A percentile compares a stretch with the other conserved stretches of the same genome.
Conservation (phyloP, 2,329 filamentous ascomycete genomes). For the Pseudopyricularia cyperi region DNA sequence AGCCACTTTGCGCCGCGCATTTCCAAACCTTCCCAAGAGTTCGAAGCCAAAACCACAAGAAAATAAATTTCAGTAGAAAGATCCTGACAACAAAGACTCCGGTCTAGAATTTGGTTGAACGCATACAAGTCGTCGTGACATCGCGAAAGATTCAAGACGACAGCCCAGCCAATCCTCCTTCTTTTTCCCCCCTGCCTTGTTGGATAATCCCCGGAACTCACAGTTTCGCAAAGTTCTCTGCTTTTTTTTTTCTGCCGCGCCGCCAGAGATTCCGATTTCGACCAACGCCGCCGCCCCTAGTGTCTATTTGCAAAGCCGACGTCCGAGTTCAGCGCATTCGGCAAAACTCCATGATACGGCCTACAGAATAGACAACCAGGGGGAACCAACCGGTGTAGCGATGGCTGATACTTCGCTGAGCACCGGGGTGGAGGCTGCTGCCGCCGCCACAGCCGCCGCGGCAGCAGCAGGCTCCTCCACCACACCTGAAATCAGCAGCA, state of each 20-base stretch:
- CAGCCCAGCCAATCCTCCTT: not conserved
- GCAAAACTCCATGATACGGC: not conserved
- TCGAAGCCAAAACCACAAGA: not conserved
- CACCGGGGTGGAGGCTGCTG: not conserved
- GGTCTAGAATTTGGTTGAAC: not conserved
- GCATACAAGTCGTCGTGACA: not conserved
- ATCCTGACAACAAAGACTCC: not conserved
- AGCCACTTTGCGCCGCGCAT: not conserved
- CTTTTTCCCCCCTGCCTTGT: no score
- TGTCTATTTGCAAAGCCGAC: not conserved
- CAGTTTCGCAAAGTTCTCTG: slow-evolving; percentile 4
- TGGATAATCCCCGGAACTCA: not conserved
- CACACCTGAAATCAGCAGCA: not conserved
- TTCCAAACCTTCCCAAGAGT: not conserved
- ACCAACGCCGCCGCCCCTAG: no score
- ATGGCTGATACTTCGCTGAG: slow-evolving; percentile 4
- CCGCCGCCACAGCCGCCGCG: not conserved
- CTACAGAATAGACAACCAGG: not conserved
- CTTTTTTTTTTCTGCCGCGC: no score
- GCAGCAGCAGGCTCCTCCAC: not conserved
- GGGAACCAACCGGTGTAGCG: not conserved
- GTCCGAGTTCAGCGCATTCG: not conserved
- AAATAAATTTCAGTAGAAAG: not conserved
- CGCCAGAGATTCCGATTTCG: no score
- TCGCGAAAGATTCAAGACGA: not conserved